These are phyloP conservation scores for Sphaerostilbella broomeana DNA, from an alignment of 2,329 filamentous ascomycete species.

Conservation along the genomic window DNA sequence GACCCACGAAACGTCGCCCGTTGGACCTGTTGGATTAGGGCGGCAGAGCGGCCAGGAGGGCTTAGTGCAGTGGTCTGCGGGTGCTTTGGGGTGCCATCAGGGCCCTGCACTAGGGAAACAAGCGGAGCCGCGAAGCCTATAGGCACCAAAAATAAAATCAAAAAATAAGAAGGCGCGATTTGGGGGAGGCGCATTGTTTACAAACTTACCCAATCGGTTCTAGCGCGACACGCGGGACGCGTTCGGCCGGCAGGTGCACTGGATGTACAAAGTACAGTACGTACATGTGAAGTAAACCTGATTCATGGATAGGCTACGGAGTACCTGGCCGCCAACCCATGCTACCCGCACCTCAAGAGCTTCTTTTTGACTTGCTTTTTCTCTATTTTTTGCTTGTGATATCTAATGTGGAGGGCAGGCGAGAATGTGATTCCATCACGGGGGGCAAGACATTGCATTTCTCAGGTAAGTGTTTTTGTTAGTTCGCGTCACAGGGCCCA, in stretches of 20 bases:
- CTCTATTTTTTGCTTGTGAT: neutral
- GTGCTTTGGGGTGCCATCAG: too few relatives aligned
- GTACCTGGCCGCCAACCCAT: neutral
- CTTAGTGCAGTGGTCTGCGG: too few relatives aligned
- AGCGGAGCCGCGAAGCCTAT: too few relatives aligned
- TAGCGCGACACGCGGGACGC: conserved; percentile 30
- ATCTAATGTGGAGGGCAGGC: neutral
- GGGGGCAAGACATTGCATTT: conserved; percentile 16
- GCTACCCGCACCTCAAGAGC: neutral
- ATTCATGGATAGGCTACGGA: neutral
- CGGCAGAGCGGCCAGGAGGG: too few relatives aligned
- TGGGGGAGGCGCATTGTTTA: conserved; percentile 34
- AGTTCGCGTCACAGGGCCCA: too few relatives aligned
- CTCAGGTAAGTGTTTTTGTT: conserved; percentile 14
- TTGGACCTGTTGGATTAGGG: too few relatives aligned
- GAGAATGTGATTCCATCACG: conserved; percentile 12
- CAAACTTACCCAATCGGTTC: conserved; percentile 21
- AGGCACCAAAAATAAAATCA: too few relatives aligned
- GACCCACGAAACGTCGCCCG: neutral
- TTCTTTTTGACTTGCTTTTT: neutral
- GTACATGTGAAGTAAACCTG: neutral
- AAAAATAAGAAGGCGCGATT: conserved; percentile 9
- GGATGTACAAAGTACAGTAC: neutral
- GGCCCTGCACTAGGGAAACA: too few relatives aligned
- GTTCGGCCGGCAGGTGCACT: conserved; percentile 17